Evolutionary conservation across 73 alveolate species (phyloP).

Genomic region (Paramecium bursaria): DNA sequence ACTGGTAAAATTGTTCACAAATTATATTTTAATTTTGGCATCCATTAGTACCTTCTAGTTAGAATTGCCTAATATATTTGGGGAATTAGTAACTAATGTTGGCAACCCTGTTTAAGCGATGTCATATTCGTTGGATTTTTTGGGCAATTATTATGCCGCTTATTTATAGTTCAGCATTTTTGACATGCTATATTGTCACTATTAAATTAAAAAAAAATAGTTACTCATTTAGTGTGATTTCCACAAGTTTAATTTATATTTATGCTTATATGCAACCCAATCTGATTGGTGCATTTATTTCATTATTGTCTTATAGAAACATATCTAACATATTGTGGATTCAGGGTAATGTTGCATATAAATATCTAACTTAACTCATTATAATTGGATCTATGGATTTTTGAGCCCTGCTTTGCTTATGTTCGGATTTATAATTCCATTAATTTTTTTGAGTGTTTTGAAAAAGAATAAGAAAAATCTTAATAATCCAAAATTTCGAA

Average conservation of each 20-base stretch:
- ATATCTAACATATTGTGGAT: neutral
- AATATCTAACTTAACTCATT: neutral
- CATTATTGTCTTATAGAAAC: neutral
- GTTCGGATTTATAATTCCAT: neutral
- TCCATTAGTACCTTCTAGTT: constrained; percentile 21
- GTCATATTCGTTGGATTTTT: neutral
- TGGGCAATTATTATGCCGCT: neutral
- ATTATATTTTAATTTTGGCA: neutral
- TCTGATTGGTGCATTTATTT: neutral
- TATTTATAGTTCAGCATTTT: neutral
- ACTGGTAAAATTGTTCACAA: constrained; percentile 16
- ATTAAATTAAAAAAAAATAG: neutral
- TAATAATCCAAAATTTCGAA: neutral
- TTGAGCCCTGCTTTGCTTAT: neutral
- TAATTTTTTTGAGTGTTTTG: neutral
- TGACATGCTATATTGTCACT: neutral
- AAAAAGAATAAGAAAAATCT: neutral
- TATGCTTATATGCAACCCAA: neutral
- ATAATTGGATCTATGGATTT: neutral
- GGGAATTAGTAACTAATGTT: neutral
- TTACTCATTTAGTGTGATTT: neutral
- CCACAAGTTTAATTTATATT: neutral
- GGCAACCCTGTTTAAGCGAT: neutral
- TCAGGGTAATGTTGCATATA: neutral
- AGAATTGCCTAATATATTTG: neutral